Base-by-base conservation (phyloP, 768 basidiomycete species). In the Lactarius vividus region DNA sequence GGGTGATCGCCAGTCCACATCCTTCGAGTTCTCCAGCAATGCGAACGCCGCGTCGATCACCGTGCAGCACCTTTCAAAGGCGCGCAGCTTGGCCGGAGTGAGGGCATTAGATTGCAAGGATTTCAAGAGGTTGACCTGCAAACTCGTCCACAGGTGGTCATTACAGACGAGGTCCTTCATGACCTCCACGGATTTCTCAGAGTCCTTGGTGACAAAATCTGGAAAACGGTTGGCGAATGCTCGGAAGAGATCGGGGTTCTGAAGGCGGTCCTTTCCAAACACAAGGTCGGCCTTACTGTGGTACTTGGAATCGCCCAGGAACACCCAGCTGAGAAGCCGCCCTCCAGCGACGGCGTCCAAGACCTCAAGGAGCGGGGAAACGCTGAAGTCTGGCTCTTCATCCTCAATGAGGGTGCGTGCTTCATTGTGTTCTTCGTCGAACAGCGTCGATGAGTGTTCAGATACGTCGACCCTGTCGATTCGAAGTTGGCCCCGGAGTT, bases 221-320 rank as follows among this genome's bases (percentile, higher is more conserved):
- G 65, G 60, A 20, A 66, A 56, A 28, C 65, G 58, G 5, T 8
- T 52, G 2, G 65, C 55, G n/a, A 66, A 66, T 2, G 60, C 60
- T 6, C 29, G 16, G 5, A 66, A 20, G 18, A 66, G 46, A 15
- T 62, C 46, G 23, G 44, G 7, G 4, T 66, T 57, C 23, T 49
- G 39, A 28, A 66, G 53, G 13, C 62, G 56, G 4, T 62, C 65
- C 37, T 57, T 61, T 4, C 56, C 39, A 13, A 62, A 66, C 11
- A 66, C 49, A 6, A 53, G 13, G 16, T 62, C 37, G 11, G 46
- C 31, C 39, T 40, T 26, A 49, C 7, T 42, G 39, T 39, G n/a
- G 35, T 42, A 66, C 29, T 57, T 16, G 26, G 55, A 35, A 23
- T 57, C n/a, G n/a, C 1, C 44, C 0, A 20, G 59, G 31, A 66